phyloP scores from a whole-genome alignment of 768 basidiomycete species.

The Exsudoporus frostii region DNA sequence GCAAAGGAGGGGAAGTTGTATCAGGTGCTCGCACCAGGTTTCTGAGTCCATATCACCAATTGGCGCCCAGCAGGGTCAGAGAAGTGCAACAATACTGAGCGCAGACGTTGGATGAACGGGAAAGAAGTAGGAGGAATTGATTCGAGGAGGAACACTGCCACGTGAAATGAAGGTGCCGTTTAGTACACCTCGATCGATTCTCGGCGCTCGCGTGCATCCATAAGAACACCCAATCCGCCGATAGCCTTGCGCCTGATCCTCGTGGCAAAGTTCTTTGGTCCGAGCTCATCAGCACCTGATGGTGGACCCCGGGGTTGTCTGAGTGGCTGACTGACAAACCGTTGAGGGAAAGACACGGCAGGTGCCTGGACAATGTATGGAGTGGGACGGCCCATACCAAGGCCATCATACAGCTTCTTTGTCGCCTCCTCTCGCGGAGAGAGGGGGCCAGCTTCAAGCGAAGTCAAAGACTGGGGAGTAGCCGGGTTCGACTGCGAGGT shows the following conservation, averaged over 20 bases:
- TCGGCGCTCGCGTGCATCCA: conserved; percentile 78
- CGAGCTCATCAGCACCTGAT: conserved; percentile 80
- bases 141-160: conserved; percentile 11
- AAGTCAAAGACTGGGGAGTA: conserved; percentile 70
- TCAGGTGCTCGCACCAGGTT: conserved; percentile 25
- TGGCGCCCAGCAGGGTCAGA: conserved; percentile 6
- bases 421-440: conserved; percentile 84
- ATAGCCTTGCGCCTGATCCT: conserved; percentile 83
- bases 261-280: conserved; percentile 85
- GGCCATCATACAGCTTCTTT: conserved; percentile 85
- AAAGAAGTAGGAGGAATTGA: conserved; percentile 22
- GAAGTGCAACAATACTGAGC: conserved; percentile 14
- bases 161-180: conserved; percentile 23
- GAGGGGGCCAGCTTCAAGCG: conserved; percentile 50
- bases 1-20: conserved; percentile 26
- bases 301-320: conserved; percentile 90
- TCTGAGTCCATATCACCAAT: conserved; percentile 19
- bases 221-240: conserved; percentile 72
- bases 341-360: conserved; percentile 37
- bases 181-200: conserved; percentile 71
- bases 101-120: conserved; percentile 6
- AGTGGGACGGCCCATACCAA: conserved; percentile 75
- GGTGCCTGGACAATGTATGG: conserved; percentile 30
- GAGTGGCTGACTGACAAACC: conserved; percentile 67
- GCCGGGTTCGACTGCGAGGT: conserved; percentile 67